Evolutionary conservation across 2,329 filamentous ascomycete species (phyloP), one percentile per base, ranked within the genome.

Genomic region (Nothopassalora personata): DNA sequence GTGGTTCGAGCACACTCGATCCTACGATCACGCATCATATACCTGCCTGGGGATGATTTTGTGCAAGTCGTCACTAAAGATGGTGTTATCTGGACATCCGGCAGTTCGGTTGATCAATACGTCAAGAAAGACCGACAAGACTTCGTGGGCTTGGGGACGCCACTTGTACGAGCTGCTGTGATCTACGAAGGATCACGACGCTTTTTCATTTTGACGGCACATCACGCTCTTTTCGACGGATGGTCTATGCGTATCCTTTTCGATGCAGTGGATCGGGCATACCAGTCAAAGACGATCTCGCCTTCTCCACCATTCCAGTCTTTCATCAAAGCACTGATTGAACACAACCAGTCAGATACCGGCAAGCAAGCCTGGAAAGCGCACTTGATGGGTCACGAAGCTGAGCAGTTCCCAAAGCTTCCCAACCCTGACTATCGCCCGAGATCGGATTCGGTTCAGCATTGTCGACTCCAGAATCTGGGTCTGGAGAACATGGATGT

Each of bases 221-320:
- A 77, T 56, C 75, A 78, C 60, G 68, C 71, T 1, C 49, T 75
- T 0, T 77, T 76, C 60, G 75, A 78, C 65, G 74, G 74, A 0
- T 75, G 71, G 70, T 72, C 71, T 1, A 67, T 73, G 61, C 65
- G 68, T 1, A 60, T 76, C 18, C 64, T 77, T n/a, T 60, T 74
- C 13, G 64, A 73, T 15, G 59, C 66, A 30, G 65, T 76, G 7
- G 46, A 54, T 15, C 18, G 36, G 13, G 50, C 33, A 11, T 57
- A 54, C 19, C 18, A 54, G n/a, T 27, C 27, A 30, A 15, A n/a
- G 4, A 5, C 19, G n/a, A 31, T 46, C 4, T 5, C 15, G 5
- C 45, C n/a, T 10, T 33, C 51, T 11, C 50, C 58, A 4, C 60
- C 60, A 15, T 67, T 68, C 57, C 61, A 58, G 30, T 65, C 60